Evolutionary conservation across 306 rosid species (phyloP).

Genomic region (Oemleria cerasiformis): DNA sequence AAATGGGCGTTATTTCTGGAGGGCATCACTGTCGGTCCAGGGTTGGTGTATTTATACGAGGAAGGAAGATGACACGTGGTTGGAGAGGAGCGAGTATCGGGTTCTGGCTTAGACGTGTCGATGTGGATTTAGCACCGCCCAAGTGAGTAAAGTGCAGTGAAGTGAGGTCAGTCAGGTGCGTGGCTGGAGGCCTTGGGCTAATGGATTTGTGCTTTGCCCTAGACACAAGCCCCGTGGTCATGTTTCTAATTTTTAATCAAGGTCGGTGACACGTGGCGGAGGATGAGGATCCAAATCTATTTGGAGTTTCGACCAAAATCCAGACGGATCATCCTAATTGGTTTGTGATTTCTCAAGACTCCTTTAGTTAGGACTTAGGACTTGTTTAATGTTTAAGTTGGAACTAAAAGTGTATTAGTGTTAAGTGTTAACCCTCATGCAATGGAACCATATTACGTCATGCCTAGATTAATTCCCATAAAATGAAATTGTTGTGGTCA

Average conservation of each 20-base stretch:
- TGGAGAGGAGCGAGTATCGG: conserved; percentile 24
- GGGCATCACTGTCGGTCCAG: too few species aligned
- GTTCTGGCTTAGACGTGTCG: conserved; percentile 50
- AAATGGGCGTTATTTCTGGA: background rate
- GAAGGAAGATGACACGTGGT: conserved; percentile 41
- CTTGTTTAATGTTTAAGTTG: too few species aligned
- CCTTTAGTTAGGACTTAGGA: too few species aligned
- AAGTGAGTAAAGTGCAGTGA: background rate
- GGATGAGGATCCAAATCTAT: background rate
- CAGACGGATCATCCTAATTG: background rate
- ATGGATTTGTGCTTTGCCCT: conserved; percentile 32
- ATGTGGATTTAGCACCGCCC: conserved; percentile 31
- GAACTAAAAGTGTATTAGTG: too few species aligned
- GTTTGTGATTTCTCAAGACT: too few species aligned
- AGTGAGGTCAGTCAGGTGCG: background rate
- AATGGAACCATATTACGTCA: too few species aligned
- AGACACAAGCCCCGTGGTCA: conserved; percentile 44
- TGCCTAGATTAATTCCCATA: too few species aligned
- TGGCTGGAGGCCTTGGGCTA: background rate
- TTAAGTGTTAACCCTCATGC: too few species aligned
- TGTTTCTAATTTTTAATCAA: background rate
- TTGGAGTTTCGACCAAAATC: background rate
- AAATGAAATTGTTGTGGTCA: too few species aligned
- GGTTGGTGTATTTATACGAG: background rate
- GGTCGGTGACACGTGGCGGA: conserved; percentile 46